Conservation (phyloP, 2,329 filamentous ascomycete species). For the Diaporthe vexans region DNA sequence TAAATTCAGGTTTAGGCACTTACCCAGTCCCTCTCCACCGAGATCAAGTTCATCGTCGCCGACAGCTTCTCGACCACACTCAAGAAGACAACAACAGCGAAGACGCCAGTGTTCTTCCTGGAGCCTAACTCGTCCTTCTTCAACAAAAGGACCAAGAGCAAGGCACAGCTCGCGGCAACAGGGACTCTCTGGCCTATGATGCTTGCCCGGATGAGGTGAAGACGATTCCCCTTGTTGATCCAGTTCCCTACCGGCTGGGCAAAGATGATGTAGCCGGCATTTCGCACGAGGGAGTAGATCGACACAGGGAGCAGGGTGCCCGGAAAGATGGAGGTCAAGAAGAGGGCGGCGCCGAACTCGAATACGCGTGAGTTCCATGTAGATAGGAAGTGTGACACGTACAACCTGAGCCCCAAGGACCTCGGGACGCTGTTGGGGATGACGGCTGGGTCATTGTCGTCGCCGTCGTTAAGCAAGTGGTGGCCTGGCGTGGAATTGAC, state of each 20-base stretch:
- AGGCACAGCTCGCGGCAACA: slow-evolving; percentile 62
- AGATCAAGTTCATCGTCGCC: slow-evolving; percentile 72
- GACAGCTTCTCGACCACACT: slow-evolving; percentile 79
- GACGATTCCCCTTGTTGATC: slow-evolving; percentile 69
- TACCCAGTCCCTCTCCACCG: slow-evolving; percentile 81
- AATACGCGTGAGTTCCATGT: slow-evolving; percentile 76
- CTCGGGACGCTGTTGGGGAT: slow-evolving; percentile 17
- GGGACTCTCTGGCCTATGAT: slow-evolving; percentile 60
- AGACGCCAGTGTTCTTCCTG: slow-evolving; percentile 48
- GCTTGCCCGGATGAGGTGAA: slow-evolving; percentile 64
- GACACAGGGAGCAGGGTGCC: slow-evolving; percentile 76
- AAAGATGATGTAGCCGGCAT: slow-evolving; percentile 69
- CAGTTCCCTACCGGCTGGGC: slow-evolving; percentile 70
- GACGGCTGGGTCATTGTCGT: background rate
- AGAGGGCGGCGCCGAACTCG: slow-evolving; percentile 73
- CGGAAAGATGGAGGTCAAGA: slow-evolving; percentile 68
- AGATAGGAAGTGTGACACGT: slow-evolving; percentile 72
- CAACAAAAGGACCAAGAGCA: slow-evolving; percentile 57
- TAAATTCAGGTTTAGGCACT: too few species aligned
- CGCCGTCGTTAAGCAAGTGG: slow-evolving; percentile 9
- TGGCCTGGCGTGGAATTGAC: slow-evolving; percentile 8
- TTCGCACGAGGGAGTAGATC: slow-evolving; percentile 76
- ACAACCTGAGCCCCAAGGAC: slow-evolving; percentile 56
- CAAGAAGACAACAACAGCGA: slow-evolving; percentile 60
- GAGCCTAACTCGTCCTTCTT: slow-evolving; percentile 46